Evolutionary conservation across 73 alveolate genomes (phyloP), one percentile per base, ranked within the genome.

Genomic region (Durusdinium trenchii): DNA sequence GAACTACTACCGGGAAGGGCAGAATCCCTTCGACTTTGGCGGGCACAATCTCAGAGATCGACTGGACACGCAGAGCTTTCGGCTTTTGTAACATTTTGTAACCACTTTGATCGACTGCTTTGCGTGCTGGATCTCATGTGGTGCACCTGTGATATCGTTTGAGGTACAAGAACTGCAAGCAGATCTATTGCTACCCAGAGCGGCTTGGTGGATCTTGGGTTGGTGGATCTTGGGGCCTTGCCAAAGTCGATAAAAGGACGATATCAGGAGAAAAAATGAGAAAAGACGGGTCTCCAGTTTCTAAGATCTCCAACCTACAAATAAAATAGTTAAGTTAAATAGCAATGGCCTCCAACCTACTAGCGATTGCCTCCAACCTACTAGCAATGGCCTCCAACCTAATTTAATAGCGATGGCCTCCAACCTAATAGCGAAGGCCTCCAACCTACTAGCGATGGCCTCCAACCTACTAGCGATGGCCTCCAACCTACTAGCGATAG

Each of bases 1-100:
- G 81, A 91, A 91, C 89, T 91, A 91, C 76, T 91, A 91, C 85
- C 67, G 98, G 78, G 98, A 91, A 14, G 98, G 98, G 36, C 98
- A 91, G 16, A 91, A 91, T 36, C 98, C 98, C 2, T 91, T 91
- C 85, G 98, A 91, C 76, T 91, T 36, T 50, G 98, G 98, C 45
- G 90, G 90, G 98, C 78, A 43, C 14, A 60, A 54, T 30, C 97
- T 91, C 43, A 16, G 54, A 52, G 60, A 47, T 20, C 67, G 35
- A 43, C 47, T 14, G 38, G 6, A 2, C 42, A 64, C 5, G n/a
- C 54, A 4, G 86, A 46, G 48, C 36, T 4, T 10, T 62, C 76
- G 6, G 18, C 76, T 26, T 23, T 40, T 26, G 18, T 20, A 62
- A 23, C 76, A 62, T 6, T 20, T 5, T 12, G 76, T 23, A 60